Base-by-base conservation (phyloP, 2,329 filamentous ascomycete species). In the Xylaria sp. region DNA sequence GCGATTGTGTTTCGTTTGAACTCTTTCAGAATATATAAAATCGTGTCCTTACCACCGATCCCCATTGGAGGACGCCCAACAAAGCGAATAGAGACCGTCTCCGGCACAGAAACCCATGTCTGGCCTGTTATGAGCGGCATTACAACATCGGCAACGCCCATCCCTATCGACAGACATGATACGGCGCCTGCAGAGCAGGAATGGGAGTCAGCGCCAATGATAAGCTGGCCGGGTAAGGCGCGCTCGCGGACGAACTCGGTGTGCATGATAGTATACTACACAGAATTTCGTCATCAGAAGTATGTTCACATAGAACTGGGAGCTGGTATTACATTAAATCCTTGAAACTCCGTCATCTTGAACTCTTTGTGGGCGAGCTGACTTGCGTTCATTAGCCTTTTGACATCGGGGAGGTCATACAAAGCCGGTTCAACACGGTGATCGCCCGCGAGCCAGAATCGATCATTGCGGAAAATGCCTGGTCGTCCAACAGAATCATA, bases 381-480 rank as follows among this genome's bases (percentile, higher is more conserved):
- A n/a, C 52, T 61, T 14, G 45, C 45, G 4, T 51, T 2, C 71
- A 81, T 73, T n/a, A 82, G 70, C 12, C 63, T 68, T 59, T 75
- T 69, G 35, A 78, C 71, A 31, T 73, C 67, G 0, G 79, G 78
- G 0, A 69, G 61, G 14, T 77, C 61, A n/a, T 75, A 75, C 7
- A 78, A 68, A 0, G 79, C 73, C 1, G 81, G 81, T 55, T 83
- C 80, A 3, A 83, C 79, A 3, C 79, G 74, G 63, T 83, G 81
- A 66, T 83, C 82, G 1, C 78, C 78, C 0, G 80, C 81, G 5
- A 84, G 74, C 82, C 81, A 83, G 65, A 84, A 78, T 0, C 81
- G 72, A 63, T 83, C 80, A 55, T 83, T 84, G 8, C 82, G 78
- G 61, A 77, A 82, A n/a, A 81, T 79, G 3, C 77, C 75, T 0